A percentile compares a stretch with the other conserved stretches of the same genome.
Conservation (phyloP, 805 yeast species). For the Cyberlindnera euphorbiae region DNA sequence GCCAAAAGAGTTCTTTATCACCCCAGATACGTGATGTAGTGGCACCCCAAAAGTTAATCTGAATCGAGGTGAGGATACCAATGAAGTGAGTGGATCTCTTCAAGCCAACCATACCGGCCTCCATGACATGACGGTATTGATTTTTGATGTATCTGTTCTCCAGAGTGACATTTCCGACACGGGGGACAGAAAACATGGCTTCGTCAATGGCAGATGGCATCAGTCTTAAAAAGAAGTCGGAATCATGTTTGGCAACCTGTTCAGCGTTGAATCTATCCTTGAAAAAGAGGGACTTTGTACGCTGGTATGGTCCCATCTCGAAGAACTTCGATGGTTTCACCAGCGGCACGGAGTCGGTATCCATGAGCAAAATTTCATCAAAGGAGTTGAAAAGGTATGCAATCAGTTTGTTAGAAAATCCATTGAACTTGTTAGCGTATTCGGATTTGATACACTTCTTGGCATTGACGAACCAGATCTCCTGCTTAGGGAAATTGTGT, state of each 20-base stretch:
- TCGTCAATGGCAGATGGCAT: constrained; percentile 37
- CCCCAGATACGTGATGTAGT: constrained; percentile 62
- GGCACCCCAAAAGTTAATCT: constrained; percentile 35
- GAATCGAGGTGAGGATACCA: constrained; percentile 20
- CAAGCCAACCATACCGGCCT: constrained; percentile 32
- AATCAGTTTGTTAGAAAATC: constrained; percentile 43
- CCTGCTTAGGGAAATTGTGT: constrained; percentile 29
- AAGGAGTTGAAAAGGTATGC: constrained; percentile 56
- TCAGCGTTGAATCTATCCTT: constrained; percentile 34
- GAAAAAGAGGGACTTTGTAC: constrained; percentile 35
- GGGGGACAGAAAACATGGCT: constrained; percentile 27
- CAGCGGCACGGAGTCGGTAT: constrained; percentile 47
- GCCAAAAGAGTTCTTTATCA: constrained; percentile 76
- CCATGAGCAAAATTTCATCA: constrained; percentile 49
- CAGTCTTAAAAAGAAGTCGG: constrained; percentile 37
- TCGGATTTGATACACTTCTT: constrained; percentile 24
- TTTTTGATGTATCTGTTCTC: constrained; percentile 34
- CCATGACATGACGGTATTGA: constrained; percentile 30
- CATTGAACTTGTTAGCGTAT: constrained; percentile 28
- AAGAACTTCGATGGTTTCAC: constrained; percentile 33
- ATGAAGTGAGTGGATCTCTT: constrained; percentile 24
- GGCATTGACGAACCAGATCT: constrained; percentile 37
- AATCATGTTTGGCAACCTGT: constrained; percentile 20
- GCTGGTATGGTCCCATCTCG: constrained; percentile 31
- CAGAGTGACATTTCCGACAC: constrained; percentile 30